A percentile compares a stretch with the other conserved stretches of the same genome.
phyloP scores from a whole-genome alignment of 192 early-diverging fungal genomes.

The Borealophlyctis nickersoniae region DNA sequence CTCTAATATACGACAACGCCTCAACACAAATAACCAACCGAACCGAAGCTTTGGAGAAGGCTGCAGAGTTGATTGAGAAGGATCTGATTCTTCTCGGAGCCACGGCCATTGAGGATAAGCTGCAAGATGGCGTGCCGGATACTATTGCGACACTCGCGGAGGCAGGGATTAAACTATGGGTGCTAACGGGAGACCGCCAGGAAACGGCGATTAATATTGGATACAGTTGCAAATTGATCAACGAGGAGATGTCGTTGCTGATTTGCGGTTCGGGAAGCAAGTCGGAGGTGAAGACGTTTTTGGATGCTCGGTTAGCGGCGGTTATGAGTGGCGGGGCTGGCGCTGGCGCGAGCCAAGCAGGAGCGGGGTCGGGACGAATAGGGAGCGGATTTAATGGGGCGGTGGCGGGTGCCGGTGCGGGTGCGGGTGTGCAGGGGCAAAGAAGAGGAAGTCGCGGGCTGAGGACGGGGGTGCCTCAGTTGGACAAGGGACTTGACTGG shows the following conservation, averaged over 20 bases:
- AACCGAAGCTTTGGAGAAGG: constrained; percentile 81
- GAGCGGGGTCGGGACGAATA: no score
- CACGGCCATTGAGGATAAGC: constrained; percentile 97
- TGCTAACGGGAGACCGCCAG: constrained; percentile 95
- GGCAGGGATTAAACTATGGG: constrained; percentile 97
- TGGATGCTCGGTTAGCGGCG: constrained; percentile 80
- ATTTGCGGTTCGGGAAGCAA: constrained; percentile 85
- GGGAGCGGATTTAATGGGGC: constrained; percentile 9
- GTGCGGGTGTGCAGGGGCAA: constrained; percentile 7
- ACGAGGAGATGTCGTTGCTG: constrained; percentile 89
- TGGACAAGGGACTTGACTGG: not conserved
- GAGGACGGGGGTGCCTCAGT: no score
- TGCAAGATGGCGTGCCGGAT: constrained; percentile 97
- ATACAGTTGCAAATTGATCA: constrained; percentile 93
- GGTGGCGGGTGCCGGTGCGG: not conserved
- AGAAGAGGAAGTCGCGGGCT: no score
- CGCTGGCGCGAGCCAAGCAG: not conserved
- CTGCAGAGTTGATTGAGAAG: constrained; percentile 94
- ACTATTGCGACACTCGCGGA: constrained; percentile 92
- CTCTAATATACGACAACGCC: constrained; percentile 69
- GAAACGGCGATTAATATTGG: constrained; percentile 99
- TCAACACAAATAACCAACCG: constrained; percentile 85
- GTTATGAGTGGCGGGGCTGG: constrained; percentile 45
- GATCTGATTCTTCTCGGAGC: constrained; percentile 88
- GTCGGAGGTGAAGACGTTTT: constrained; percentile 85